Evolutionary conservation across 495 filamentous ascomycete genomes (phyloP), one percentile per base, ranked within the genome.

Genomic region (Penicillium alfredii): DNA sequence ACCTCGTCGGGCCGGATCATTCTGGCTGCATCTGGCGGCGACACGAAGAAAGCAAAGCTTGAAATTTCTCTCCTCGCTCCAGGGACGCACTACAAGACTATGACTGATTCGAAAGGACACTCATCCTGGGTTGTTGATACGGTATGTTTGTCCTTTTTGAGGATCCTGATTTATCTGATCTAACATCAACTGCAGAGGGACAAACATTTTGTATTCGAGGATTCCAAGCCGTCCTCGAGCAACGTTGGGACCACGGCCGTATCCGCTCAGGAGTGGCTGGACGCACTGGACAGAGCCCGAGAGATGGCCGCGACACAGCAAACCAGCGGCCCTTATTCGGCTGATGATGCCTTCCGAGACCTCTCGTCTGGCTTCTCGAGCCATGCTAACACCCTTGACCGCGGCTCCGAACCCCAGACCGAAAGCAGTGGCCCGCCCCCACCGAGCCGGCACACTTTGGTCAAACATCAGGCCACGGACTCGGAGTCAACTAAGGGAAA

Each of bases 31-130:
- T 77, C 92, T 16, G 88, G 88, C 1, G 90, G 92, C 0, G 92
- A 95, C 44, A 89, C 97, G 52, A 99, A 99, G 66, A 88, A 89
- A 55, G 73, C 86, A 21, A 99, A 99, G 58, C 67, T 82, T 42
- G 92, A 97, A 48, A 80, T 97, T 26, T 84, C 85, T 20, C 68
- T 97, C 19, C 68, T 94, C 9, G 68, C 69, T 1, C 63, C 81
- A 0, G 88, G 82, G 38, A 86, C 77, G 40, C 63, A 69, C 20
- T 96, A 84, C 79, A 81, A 73, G 55, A 88, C 73, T 44, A 83
- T 83, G 33, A 72, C 82, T 24, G 88, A 94, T 56, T 70, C 77
- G 23, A 94, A 93, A 56, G 88, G 87, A 12, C 71, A 86, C 54
- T 80, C 77, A 11, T 83, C 81, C 19, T 99, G 92, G 90, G 81